These are phyloP conservation scores for Erodium moschatum DNA, from an alignment of 441 rosid species.

Conservation along the genomic window DNA sequence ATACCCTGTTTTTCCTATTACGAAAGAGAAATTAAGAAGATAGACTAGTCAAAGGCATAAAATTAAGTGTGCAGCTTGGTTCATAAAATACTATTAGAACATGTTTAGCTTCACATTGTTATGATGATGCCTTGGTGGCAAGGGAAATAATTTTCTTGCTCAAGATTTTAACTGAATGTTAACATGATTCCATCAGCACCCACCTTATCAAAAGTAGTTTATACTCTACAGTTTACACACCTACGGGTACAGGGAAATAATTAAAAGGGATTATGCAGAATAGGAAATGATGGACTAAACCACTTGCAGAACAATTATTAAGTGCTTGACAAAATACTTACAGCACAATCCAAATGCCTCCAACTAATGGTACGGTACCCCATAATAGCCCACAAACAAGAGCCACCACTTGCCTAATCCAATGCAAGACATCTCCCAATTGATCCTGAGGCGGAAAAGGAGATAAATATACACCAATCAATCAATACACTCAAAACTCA, in stretches of 20 bases:
- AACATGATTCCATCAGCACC: neutral
- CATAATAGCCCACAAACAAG: slow-evolving; percentile 72
- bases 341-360: slow-evolving; percentile 76
- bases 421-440: slow-evolving; percentile 93
- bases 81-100: no score
- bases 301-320: neutral
- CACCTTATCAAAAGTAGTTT: neutral
- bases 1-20: neutral
- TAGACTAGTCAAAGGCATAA: neutral
- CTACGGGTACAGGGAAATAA: neutral
- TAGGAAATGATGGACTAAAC: neutral
- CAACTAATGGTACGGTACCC: slow-evolving; percentile 80
- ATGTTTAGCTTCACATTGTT: neutral
- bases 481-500: no score
- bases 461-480: neutral
- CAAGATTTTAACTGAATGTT: neutral
- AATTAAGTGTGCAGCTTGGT: neutral
- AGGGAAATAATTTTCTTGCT: neutral
- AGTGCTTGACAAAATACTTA: slow-evolving; percentile 31
- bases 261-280: no score
- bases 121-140: neutral
- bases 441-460: slow-evolving; percentile 59
- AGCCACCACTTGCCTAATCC: slow-evolving; percentile 83
- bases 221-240: neutral
- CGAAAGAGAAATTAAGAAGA: neutral